Conservation (phyloP, 306 rosid genomes). For the Astragalus glycyphyllos region DNA sequence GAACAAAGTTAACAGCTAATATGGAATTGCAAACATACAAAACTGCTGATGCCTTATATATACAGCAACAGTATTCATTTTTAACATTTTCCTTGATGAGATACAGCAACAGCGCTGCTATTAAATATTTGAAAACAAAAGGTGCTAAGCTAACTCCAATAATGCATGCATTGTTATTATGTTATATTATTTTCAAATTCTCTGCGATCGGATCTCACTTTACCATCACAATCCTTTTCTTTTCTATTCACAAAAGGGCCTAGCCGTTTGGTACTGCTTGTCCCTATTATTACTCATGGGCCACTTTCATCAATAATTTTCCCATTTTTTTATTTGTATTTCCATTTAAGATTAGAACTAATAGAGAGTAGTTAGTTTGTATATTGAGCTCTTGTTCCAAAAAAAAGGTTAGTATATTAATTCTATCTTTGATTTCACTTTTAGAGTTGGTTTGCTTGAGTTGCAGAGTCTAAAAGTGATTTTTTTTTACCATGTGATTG, state of each 20-base stretch:
- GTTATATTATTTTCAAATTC: background rate
- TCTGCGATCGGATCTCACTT: constrained; percentile 18
- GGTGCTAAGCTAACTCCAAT: constrained; percentile 32
- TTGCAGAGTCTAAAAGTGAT: too few relatives aligned
- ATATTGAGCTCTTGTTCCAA: too few relatives aligned
- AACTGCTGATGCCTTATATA: background rate
- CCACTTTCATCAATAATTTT: constrained; percentile 17
- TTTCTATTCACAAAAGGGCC: constrained; percentile 57
- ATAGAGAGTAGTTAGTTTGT: too few relatives aligned
- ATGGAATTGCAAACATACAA: constrained; percentile 31
- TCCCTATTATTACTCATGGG: constrained; percentile 53
- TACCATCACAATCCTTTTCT: constrained; percentile 47
- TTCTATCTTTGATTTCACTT: too few relatives aligned
- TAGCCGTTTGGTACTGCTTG: constrained; percentile 58
- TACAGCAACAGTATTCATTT: constrained; percentile 8
- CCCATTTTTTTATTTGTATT: background rate
- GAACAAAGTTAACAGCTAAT: constrained; percentile 46
- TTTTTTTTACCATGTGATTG: too few relatives aligned
- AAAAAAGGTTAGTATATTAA: too few relatives aligned
- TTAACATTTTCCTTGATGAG: constrained; percentile 37
- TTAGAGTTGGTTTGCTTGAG: too few relatives aligned
- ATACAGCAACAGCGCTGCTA: constrained; percentile 44
- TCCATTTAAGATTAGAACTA: too few relatives aligned
- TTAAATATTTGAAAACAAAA: constrained; percentile 22
- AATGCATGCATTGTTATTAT: background rate